Evolutionary conservation across 2,329 filamentous ascomycete species (phyloP).

Genomic region (Coniochaeta ligniaria): DNA sequence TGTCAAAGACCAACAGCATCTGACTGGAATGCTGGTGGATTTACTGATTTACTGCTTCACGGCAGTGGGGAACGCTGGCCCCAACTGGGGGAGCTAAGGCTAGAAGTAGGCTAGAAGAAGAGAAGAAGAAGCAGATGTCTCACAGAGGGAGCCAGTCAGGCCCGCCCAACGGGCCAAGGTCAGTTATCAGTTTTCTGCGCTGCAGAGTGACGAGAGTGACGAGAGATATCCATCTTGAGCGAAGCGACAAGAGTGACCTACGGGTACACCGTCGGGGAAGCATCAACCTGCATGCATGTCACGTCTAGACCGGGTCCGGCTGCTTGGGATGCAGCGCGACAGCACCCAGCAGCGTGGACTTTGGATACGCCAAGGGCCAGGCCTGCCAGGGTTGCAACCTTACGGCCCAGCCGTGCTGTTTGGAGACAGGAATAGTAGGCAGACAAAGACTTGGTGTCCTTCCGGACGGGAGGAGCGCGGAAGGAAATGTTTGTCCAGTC

Average conservation of each 20-base stretch:
- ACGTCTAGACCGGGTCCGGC: not conserved
- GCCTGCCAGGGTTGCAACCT: not conserved
- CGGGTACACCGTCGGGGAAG: not conserved
- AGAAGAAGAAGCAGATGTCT: not conserved
- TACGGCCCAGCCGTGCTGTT: not conserved
- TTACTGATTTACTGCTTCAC: not conserved
- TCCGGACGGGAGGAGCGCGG: not conserved
- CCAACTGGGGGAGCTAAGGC: not conserved
- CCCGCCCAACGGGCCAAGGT: not conserved
- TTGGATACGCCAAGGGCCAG: not conserved
- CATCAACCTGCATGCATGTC: not conserved
- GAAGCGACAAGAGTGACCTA: not conserved
- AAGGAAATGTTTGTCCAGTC: not conserved
- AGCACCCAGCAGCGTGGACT: not conserved
- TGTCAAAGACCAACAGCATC: not conserved
- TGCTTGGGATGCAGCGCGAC: not conserved
- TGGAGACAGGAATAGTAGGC: not conserved
- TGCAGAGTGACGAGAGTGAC: not conserved
- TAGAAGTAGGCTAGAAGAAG: not conserved
- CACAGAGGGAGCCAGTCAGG: not conserved
- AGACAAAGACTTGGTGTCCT: not conserved
- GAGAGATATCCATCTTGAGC: not conserved
- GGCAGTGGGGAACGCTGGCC: not conserved
- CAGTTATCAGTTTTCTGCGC: not conserved
- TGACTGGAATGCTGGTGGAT: not conserved